These are phyloP conservation scores for Meripilus lineatus DNA, from an alignment of 1,284 basidiomycete genomes.

Conservation along the genomic window DNA sequence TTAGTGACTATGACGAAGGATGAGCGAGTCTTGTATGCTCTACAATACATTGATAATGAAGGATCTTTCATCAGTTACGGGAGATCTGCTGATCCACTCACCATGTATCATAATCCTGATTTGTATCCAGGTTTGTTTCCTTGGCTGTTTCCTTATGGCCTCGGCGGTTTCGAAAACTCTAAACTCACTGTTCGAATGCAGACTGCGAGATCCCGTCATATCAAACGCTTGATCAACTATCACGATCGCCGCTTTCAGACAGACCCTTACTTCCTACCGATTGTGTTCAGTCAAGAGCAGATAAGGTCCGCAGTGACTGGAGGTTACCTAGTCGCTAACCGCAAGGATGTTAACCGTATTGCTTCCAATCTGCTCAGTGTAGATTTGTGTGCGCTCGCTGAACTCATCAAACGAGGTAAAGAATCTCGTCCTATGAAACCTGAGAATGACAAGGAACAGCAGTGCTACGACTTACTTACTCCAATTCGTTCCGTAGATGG, in stretches of 20 bases:
- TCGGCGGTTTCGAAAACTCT: slow-evolving; percentile 18
- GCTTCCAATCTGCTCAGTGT: slow-evolving; percentile 22
- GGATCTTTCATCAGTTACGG: slow-evolving; percentile 17
- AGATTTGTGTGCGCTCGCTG: slow-evolving; percentile 18
- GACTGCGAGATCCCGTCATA: slow-evolving; percentile 15
- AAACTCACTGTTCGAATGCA: neutral
- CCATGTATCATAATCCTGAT: slow-evolving; percentile 22
- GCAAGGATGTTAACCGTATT: slow-evolving; percentile 22
- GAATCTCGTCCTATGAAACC: slow-evolving; percentile 20
- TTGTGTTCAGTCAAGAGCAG: slow-evolving; percentile 37
- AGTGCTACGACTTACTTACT: slow-evolving; percentile 28
- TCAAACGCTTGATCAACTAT: slow-evolving; percentile 29
- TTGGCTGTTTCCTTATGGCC: slow-evolving; percentile 26
- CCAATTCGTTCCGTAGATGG: slow-evolving; percentile 30
- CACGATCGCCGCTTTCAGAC: slow-evolving; percentile 35
- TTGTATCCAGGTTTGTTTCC: slow-evolving; percentile 27
- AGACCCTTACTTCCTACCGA: slow-evolving; percentile 29
- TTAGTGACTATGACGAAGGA: slow-evolving; percentile 6
- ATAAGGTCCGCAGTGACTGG: slow-evolving; percentile 23
- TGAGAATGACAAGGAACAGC: slow-evolving; percentile 26
- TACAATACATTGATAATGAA: slow-evolving; percentile 15
- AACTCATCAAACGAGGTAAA: slow-evolving; percentile 19
- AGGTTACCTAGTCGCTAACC: slow-evolving; percentile 26
- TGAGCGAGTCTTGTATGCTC: slow-evolving; percentile 12
- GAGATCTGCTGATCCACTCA: slow-evolving; percentile 11